These are phyloP conservation scores for Nicotiana rustica DNA, from an alignment of 305 asterid species.

Conservation along the genomic window DNA sequence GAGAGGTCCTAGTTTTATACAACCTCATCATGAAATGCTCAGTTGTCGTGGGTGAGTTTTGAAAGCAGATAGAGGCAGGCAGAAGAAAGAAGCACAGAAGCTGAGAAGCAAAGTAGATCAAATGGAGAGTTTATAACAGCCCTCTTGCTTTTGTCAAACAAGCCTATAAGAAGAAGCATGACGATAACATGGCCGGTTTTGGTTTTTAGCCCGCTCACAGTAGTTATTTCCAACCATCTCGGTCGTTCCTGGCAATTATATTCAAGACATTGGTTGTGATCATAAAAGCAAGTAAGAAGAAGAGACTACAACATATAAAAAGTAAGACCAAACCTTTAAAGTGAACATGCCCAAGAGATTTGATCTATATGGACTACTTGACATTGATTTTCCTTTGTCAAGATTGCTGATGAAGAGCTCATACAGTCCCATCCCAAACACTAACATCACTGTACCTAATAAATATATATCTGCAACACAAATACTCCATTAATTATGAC, in stretches of 20 bases:
- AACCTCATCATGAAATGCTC: background rate
- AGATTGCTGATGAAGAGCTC: slow-evolving; percentile 97
- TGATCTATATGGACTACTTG: slow-evolving; percentile 54
- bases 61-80: slow-evolving; percentile 85
- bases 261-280: background rate
- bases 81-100: slow-evolving; percentile 76
- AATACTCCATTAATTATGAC: too few species aligned
- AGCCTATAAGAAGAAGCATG: slow-evolving; percentile 90
- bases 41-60: slow-evolving; percentile 52
- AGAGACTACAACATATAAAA: background rate
- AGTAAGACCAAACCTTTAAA: slow-evolving; percentile 62
- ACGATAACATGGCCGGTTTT: slow-evolving; percentile 93
- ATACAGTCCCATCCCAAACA: slow-evolving; percentile 94
- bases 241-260: slow-evolving; percentile 74
- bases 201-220: slow-evolving; percentile 85
- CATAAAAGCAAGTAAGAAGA: background rate
- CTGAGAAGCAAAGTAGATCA: slow-evolving; percentile 91
- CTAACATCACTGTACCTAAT: slow-evolving; percentile 95
- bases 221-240: slow-evolving; percentile 81
- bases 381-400: slow-evolving; percentile 59
- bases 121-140: slow-evolving; percentile 71
- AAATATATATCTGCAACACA: slow-evolving; percentile 69
- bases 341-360: slow-evolving; percentile 78
- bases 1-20: background rate
- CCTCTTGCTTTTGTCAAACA: slow-evolving; percentile 88